Evolutionary conservation across 2,329 filamentous ascomycete genomes (phyloP).

Genomic region (Aspergillus alliaceus): DNA sequence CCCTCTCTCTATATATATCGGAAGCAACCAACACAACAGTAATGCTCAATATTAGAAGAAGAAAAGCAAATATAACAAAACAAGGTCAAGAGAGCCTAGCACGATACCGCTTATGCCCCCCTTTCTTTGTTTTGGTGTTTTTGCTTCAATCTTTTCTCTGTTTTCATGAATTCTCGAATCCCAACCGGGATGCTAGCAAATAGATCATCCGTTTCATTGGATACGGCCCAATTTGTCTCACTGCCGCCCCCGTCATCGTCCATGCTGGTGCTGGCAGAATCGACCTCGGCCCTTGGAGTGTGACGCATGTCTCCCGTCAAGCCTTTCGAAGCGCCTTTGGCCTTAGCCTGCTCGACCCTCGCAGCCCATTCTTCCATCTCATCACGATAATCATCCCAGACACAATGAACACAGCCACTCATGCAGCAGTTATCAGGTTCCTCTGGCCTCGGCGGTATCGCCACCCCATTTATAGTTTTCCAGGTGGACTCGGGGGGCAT

Average conservation of each 20-base stretch:
- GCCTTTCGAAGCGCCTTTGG: conserved; percentile 29
- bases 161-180: conserved; percentile 95
- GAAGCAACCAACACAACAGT: not conserved
- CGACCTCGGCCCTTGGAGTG: conserved; percentile 41
- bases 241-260: conserved; percentile 80
- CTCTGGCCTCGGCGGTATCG: conserved; percentile 77
- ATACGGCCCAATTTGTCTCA: conserved; percentile 63
- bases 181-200: conserved; percentile 84
- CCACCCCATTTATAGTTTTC: conserved; percentile 68
- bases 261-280: conserved; percentile 61
- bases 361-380: conserved; percentile 87
- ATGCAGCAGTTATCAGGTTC: conserved; percentile 99
- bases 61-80: not conserved
- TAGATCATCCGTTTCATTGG: conserved; percentile 56
- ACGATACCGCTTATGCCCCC: conserved; percentile 12
- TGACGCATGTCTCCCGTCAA: conserved; percentile 31
- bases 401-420: conserved; percentile 96
- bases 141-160: conserved; percentile 84
- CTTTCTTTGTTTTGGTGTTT: conserved; percentile 62
- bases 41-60: not conserved
- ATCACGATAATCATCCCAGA: conserved; percentile 89
- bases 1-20: not conserved
- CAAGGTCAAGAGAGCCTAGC: not conserved
- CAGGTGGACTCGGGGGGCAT: conserved; percentile 60
- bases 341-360: conserved; percentile 62